Percentiles rank a stretch among this genome's conserved stretches.
phyloP scores from a whole-genome alignment of 306 rosid genomes.

The Rubus parviflorus region DNA sequence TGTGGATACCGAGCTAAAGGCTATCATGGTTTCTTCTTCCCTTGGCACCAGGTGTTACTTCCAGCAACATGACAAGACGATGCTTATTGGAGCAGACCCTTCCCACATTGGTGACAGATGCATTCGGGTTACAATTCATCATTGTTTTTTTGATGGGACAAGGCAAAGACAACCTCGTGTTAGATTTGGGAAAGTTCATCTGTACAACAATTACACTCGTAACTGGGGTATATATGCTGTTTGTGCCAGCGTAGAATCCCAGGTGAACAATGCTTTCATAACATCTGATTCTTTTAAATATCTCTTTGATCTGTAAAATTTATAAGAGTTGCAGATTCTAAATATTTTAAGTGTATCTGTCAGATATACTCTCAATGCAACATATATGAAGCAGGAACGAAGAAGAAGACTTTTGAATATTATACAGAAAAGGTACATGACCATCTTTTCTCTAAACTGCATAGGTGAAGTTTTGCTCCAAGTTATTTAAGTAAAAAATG shows the following conservation, averaged over 20 bases:
- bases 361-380: slow-evolving; percentile 82
- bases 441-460: slow-evolving; percentile 1
- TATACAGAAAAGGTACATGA: slow-evolving; percentile 71
- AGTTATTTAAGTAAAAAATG: background rate
- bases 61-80: slow-evolving; percentile 39
- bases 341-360: slow-evolving; percentile 12
- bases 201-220: slow-evolving; percentile 38
- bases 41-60: slow-evolving; percentile 36
- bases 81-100: slow-evolving; percentile 45
- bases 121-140: slow-evolving; percentile 43
- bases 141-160: slow-evolving; percentile 41
- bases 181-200: slow-evolving; percentile 45
- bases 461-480: slow-evolving; percentile 8
- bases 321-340: background rate
- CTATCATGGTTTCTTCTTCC: slow-evolving; percentile 6
- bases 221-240: slow-evolving; percentile 41
- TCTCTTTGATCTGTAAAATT: background rate
- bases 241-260: slow-evolving; percentile 43
- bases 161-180: slow-evolving; percentile 46
- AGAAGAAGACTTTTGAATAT: slow-evolving; percentile 71
- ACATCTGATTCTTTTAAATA: background rate
- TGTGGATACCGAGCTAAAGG: background rate
- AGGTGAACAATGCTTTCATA: slow-evolving; percentile 22
- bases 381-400: slow-evolving; percentile 68
- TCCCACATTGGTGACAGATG: slow-evolving; percentile 40